phyloP scores from a whole-genome alignment of 345 rosid species.

The Eucalyptus tenuipes region DNA sequence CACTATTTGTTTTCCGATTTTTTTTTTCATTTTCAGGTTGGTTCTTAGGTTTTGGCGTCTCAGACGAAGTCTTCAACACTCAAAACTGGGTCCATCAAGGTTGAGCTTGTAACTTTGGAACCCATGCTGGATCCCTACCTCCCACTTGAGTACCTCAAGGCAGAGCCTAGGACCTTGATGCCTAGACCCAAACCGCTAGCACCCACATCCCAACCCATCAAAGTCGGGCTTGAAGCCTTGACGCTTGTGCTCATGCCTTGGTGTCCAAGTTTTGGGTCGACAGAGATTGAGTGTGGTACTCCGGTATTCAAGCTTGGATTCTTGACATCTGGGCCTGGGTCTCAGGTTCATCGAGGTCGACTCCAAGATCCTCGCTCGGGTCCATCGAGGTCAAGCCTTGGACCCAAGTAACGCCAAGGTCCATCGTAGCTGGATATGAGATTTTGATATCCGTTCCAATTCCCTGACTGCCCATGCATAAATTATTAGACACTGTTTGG shows the following conservation, averaged over 20 bases:
- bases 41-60: not conserved
- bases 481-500: no score
- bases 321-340: not conserved
- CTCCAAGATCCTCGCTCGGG: fast-evolving
- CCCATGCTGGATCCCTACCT: fast-evolving
- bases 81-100: fast-evolving
- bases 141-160: not conserved
- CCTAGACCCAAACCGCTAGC: fast-evolving
- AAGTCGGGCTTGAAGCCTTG: fast-evolving
- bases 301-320: not conserved
- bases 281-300: not conserved
- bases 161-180: not conserved
- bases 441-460: no score
- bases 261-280: fast-evolving
- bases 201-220: fast-evolving
- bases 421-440: fast-evolving
- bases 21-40: no score
- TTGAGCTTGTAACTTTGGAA: fast-evolving
- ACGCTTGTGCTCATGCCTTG: not conserved
- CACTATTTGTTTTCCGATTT: no score
- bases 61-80: fast-evolving
- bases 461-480: fast-evolving
- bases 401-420: fast-evolving
- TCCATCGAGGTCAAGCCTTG: fast-evolving
- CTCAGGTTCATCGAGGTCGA: not conserved